Evolutionary conservation across 805 yeast genomes (phyloP).

Genomic region (Candida hispaniensis): DNA sequence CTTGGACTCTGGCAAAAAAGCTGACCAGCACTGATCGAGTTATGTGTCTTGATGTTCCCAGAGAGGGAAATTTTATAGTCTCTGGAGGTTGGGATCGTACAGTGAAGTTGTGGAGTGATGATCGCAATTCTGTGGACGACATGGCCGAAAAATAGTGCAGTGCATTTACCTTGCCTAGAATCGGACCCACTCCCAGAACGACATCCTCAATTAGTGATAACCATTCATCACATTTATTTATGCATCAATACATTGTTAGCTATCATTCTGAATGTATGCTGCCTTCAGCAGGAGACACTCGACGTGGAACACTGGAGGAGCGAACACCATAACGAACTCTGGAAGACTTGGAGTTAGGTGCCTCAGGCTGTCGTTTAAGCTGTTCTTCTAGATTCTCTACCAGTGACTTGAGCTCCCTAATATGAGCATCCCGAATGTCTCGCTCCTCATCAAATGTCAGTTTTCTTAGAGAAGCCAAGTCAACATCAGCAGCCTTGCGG

Average conservation of each 20-base stretch:
- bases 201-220: too few species aligned
- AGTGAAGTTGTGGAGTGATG: slow-evolving; percentile 49
- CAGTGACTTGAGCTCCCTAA: slow-evolving; percentile 23
- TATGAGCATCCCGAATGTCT: slow-evolving; percentile 23
- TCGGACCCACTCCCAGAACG: too few species aligned
- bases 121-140: too few species aligned
- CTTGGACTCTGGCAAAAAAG: slow-evolving; percentile 41
- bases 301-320: slow-evolving; percentile 23
- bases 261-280: too few species aligned
- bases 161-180: too few species aligned
- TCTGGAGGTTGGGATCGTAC: slow-evolving; percentile 82
- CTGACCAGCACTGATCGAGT: slow-evolving; percentile 53
- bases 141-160: too few species aligned
- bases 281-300: slow-evolving; percentile 18
- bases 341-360: slow-evolving; percentile 18
- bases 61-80: slow-evolving; percentile 36
- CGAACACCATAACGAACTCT: slow-evolving; percentile 22
- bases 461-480: slow-evolving; percentile 22
- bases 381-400: slow-evolving; percentile 27
- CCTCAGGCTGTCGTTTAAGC: slow-evolving; percentile 21
- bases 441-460: slow-evolving; percentile 27
- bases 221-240: too few species aligned
- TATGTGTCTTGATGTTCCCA: slow-evolving; percentile 52
- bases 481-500: slow-evolving; percentile 22
- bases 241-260: too few species aligned